A percentile compares a stretch with the other conserved stretches of the same genome.
Conservation (phyloP, 352 stramenopile species). For the Pythium utonaiense region DNA sequence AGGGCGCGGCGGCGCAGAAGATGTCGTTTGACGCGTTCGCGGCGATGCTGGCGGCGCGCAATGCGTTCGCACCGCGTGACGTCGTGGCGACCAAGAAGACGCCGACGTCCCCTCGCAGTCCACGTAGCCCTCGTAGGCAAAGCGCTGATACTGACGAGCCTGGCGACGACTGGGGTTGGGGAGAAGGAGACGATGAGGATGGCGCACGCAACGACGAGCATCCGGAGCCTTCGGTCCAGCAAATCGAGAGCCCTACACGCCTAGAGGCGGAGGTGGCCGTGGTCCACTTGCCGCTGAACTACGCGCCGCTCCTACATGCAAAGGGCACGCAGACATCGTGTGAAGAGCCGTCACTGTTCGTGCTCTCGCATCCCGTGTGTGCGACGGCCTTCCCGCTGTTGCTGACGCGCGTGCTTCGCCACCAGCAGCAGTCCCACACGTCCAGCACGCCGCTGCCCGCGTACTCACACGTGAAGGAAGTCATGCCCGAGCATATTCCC, state of each 20-base stretch:
- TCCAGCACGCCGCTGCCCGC: constrained; percentile 5
- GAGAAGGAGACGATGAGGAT: constrained; percentile 23
- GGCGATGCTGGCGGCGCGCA: constrained; percentile 19
- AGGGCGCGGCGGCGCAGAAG: constrained; percentile 9
- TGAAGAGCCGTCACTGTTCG: constrained; percentile 65
- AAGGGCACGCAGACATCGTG: constrained; percentile 23
- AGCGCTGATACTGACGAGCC: background rate
- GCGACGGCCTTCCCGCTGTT: constrained; percentile 68
- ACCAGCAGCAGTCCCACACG: background rate
- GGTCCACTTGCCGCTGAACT: constrained; percentile 53
- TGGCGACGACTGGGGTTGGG: constrained; percentile 54
- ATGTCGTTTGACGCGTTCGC: constrained; percentile 60
- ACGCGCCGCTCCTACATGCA: constrained; percentile 46
- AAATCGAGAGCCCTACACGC: background rate
- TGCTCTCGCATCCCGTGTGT: constrained; percentile 62
- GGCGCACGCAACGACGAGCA: too few species aligned
- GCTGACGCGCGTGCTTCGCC: constrained; percentile 40
- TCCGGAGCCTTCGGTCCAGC: background rate
- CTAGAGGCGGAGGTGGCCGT: constrained; percentile 31
- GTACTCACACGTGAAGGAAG: constrained; percentile 64
- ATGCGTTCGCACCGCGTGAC: constrained; percentile 9
- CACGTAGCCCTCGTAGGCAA: background rate
- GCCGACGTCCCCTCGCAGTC: background rate
- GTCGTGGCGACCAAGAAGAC: constrained; percentile 6
- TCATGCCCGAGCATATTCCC: constrained; percentile 65